A percentile compares a stretch with the other conserved stretches of the same genome.
phyloP scores from a whole-genome alignment of 495 filamentous ascomycete species.

The Lophium mytilinum region DNA sequence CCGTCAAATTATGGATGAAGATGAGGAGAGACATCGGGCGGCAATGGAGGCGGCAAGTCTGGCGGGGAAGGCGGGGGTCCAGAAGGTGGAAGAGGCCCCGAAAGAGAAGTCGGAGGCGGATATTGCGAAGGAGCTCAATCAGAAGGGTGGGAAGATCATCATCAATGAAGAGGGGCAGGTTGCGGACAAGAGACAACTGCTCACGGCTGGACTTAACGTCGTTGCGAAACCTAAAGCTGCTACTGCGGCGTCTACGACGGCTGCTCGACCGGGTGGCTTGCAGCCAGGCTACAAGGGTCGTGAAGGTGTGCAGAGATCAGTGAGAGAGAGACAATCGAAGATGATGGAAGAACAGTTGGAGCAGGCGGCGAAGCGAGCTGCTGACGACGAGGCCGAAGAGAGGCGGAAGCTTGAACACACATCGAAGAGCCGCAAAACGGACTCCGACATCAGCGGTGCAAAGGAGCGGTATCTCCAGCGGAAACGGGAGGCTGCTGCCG shows the following conservation, averaged over 20 bases:
- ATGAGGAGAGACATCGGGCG: slow-evolving; percentile 66
- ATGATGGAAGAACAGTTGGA: slow-evolving; percentile 83
- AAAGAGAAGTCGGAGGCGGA: slow-evolving; percentile 63
- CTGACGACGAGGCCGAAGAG: slow-evolving; percentile 69
- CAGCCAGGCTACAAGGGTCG: slow-evolving; percentile 29
- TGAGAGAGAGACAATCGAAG: slow-evolving; percentile 72
- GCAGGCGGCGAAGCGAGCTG: slow-evolving; percentile 59
- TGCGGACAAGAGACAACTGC: slow-evolving; percentile 84
- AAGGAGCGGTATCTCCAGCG: slow-evolving; percentile 80
- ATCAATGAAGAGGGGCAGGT: slow-evolving; percentile 93
- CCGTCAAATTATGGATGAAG: slow-evolving; percentile 67
- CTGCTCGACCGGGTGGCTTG: background rate
- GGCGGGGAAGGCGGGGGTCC: slow-evolving; percentile 41
- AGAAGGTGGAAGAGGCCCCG: slow-evolving; percentile 24
- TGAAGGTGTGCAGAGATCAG: slow-evolving; percentile 42
- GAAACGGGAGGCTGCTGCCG: slow-evolving; percentile 52
- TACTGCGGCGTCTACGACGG: slow-evolving; percentile 6
- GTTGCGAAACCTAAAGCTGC: slow-evolving; percentile 49
- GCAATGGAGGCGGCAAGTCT: slow-evolving; percentile 53
- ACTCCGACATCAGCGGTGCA: slow-evolving; percentile 74
- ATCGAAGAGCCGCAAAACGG: slow-evolving; percentile 65
- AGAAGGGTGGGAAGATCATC: slow-evolving; percentile 57
- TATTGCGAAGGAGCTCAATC: slow-evolving; percentile 63
- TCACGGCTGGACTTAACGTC: slow-evolving; percentile 83
- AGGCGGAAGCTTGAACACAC: slow-evolving; percentile 59